Evolutionary conservation across 495 filamentous ascomycete species (phyloP).

Genomic region (Aspergillus taichungensis): DNA sequence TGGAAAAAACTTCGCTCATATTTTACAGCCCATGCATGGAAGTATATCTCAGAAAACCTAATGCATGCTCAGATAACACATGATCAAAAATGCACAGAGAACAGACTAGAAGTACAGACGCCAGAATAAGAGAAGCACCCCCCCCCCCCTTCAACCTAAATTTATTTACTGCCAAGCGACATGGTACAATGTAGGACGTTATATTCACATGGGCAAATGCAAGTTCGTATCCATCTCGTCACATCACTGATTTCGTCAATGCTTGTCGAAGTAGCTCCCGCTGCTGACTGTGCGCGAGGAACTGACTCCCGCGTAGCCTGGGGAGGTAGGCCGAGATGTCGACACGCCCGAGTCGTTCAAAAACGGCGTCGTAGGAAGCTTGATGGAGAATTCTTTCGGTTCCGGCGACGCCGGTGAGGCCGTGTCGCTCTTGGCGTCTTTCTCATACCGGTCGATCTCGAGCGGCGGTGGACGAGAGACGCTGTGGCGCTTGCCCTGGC

Average conservation of each 20-base stretch:
- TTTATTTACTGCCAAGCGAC: slow-evolving; percentile 10
- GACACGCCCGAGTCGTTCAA: slow-evolving; percentile 47
- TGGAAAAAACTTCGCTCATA: no score
- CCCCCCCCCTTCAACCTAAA: slow-evolving; percentile 10
- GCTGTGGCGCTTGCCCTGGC: slow-evolving; percentile 37
- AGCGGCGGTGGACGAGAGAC: slow-evolving; percentile 58
- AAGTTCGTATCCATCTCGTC: slow-evolving; percentile 9
- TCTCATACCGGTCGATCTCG: slow-evolving; percentile 67
- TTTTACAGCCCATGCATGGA: no score
- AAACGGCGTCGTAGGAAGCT: slow-evolving; percentile 42
- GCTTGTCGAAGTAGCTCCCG: slow-evolving; percentile 25
- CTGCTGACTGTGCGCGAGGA: slow-evolving; percentile 24
- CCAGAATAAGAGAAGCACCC: background rate
- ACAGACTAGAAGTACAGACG: no score
- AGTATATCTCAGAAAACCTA: no score
- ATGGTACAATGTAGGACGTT: slow-evolving; percentile 3
- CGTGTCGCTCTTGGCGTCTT: slow-evolving; percentile 41
- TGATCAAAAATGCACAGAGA: no score
- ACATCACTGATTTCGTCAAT: slow-evolving; percentile 16
- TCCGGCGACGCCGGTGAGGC: slow-evolving; percentile 33
- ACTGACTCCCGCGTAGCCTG: slow-evolving; percentile 44
- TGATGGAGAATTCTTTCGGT: slow-evolving; percentile 43
- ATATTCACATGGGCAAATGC: slow-evolving; percentile 6
- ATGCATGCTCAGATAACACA: no score
- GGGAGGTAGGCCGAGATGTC: slow-evolving; percentile 60